Evolutionary conservation across 192 early-diverging fungal genomes (phyloP).

Genomic region (Linnemannia exigua): DNA sequence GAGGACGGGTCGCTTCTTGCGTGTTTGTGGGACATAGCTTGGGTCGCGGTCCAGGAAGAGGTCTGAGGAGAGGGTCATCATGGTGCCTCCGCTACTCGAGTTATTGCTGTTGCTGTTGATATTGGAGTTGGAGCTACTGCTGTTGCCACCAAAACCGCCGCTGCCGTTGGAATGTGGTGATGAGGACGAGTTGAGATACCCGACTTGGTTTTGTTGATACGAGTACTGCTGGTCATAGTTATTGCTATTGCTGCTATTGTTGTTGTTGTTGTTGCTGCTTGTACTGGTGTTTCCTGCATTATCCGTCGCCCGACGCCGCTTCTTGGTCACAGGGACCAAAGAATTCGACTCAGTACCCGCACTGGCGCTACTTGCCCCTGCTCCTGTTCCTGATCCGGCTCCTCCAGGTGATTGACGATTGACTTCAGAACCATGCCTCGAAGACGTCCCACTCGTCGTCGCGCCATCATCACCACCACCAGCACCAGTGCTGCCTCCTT

Average conservation of each 20-base stretch:
- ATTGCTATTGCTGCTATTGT: constrained; percentile 2
- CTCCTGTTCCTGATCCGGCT: too few relatives aligned
- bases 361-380: not conserved
- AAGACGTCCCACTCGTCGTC: constrained; percentile 3
- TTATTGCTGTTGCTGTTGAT: not conserved
- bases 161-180: not conserved
- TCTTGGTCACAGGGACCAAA: constrained; percentile 15
- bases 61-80: constrained; percentile 37
- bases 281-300: constrained; percentile 10
- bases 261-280: constrained; percentile 15
- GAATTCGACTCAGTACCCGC: constrained; percentile 12
- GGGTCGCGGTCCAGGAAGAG: constrained; percentile 72
- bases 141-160: constrained; percentile 7
- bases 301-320: constrained; percentile 18
- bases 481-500: not conserved
- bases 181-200: not conserved
- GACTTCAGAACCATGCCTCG: not conserved
- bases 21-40: constrained; percentile 69
- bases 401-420: not conserved
- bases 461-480: not conserved
- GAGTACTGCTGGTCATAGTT: not conserved
- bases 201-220: not conserved
- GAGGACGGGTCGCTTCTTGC: constrained; percentile 61
- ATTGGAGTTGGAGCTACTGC: constrained; percentile 33
- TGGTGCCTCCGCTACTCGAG: constrained; percentile 12